Evolutionary conservation across 2,329 filamentous ascomycete genomes (phyloP).

Genomic region (Chrysoporthe deuterocubensis): DNA sequence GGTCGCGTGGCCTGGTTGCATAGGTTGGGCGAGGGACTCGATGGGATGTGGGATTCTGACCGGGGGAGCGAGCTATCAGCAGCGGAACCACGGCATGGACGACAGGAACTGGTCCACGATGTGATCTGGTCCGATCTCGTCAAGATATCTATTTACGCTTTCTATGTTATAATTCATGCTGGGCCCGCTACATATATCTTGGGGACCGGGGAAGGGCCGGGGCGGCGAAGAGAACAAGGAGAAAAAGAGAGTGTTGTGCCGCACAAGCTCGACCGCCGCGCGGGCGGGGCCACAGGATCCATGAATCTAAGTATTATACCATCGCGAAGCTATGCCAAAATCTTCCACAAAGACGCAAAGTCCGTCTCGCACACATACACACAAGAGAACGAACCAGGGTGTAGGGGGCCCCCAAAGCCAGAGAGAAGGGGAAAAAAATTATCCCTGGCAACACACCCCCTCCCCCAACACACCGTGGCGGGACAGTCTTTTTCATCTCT

Average conservation of each 20-base stretch:
- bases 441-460: too few species aligned
- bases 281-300: background rate
- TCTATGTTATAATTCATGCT: background rate
- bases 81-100: too few species aligned
- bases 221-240: background rate
- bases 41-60: too few species aligned
- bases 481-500: background rate
- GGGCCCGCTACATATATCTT: background rate
- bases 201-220: too few species aligned
- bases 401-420: background rate
- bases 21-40: too few species aligned
- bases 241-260: background rate
- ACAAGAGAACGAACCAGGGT: background rate
- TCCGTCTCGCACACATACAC: too few species aligned
- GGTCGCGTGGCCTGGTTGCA: too few species aligned
- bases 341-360: background rate
- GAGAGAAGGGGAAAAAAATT: background rate
- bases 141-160: background rate
- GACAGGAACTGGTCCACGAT: too few species aligned
- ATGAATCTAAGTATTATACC: conserved; percentile 5
- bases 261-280: background rate
- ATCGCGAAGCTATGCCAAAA: background rate
- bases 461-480: too few species aligned
- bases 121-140: too few species aligned
- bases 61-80: too few species aligned